Evolutionary conservation across 768 basidiomycete species (phyloP).

Genomic region (Amanita exitialis): DNA sequence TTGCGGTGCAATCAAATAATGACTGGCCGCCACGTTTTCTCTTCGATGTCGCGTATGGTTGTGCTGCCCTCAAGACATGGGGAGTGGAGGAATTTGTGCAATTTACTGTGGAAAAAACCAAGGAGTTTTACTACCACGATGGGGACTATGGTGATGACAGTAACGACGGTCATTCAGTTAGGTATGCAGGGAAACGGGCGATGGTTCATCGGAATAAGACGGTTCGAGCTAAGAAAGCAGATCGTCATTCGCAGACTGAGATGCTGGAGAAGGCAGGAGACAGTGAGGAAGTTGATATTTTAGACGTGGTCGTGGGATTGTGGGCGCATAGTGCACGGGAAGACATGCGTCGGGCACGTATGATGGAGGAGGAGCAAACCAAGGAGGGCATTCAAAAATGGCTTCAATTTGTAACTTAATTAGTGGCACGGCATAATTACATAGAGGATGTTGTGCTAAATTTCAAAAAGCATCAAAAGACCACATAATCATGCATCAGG

Average conservation of each 20-base stretch:
- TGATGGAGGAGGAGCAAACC: background rate
- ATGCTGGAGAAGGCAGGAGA: background rate
- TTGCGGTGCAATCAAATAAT: constrained; percentile 9
- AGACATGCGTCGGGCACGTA: background rate
- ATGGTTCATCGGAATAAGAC: too few species aligned
- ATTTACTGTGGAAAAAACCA: constrained; percentile 7
- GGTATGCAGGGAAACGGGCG: background rate
- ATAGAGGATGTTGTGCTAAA: too few species aligned
- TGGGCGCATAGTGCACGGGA: background rate
- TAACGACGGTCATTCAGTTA: background rate
- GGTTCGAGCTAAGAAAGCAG: background rate
- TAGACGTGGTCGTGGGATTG: background rate
- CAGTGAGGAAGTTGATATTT: background rate
- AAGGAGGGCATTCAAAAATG: background rate
- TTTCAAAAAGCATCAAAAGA: too few species aligned
- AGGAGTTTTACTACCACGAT: constrained; percentile 10
- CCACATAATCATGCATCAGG: too few species aligned
- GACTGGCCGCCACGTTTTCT: constrained; percentile 11
- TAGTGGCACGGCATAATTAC: too few species aligned
- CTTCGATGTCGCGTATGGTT: constrained; percentile 12
- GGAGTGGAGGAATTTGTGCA: constrained; percentile 8
- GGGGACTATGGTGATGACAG: constrained; percentile 1
- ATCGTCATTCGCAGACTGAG: background rate
- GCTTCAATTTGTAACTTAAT: background rate
- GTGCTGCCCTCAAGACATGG: constrained; percentile 14